Conservation (phyloP, 257 asterid species). For the Solanum boliviense region DNA sequence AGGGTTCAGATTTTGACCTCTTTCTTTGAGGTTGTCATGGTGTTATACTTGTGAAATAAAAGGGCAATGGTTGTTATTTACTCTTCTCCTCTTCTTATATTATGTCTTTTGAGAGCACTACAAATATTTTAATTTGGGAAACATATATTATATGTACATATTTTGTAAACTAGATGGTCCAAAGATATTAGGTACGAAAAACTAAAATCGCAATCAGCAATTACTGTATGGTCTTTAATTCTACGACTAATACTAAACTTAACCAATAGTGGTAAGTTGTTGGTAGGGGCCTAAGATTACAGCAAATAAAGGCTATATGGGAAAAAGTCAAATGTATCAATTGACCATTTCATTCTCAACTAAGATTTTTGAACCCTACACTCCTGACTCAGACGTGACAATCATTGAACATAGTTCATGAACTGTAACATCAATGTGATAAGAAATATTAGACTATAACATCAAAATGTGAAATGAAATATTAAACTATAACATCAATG, state of each 20-base stretch:
- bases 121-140: background rate
- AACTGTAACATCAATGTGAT: background rate
- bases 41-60: conserved; percentile 33
- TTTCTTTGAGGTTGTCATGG: conserved; percentile 18
- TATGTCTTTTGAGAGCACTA: background rate
- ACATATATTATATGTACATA: background rate
- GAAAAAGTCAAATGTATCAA: background rate
- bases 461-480: background rate
- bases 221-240: background rate
- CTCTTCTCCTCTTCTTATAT: background rate
- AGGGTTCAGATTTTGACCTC: conserved; percentile 34
- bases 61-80: conserved; percentile 5
- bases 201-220: background rate
- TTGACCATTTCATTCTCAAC: background rate
- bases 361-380: background rate
- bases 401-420: background rate
- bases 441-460: background rate
- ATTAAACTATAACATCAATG: background rate
- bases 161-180: background rate
- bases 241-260: background rate
- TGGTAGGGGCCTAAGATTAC: background rate
- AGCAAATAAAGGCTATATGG: background rate
- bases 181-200: background rate
- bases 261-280: background rate
- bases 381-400: background rate